Conservation (phyloP, 495 filamentous ascomycete species). For the Aspergillus incahuasiensis region DNA sequence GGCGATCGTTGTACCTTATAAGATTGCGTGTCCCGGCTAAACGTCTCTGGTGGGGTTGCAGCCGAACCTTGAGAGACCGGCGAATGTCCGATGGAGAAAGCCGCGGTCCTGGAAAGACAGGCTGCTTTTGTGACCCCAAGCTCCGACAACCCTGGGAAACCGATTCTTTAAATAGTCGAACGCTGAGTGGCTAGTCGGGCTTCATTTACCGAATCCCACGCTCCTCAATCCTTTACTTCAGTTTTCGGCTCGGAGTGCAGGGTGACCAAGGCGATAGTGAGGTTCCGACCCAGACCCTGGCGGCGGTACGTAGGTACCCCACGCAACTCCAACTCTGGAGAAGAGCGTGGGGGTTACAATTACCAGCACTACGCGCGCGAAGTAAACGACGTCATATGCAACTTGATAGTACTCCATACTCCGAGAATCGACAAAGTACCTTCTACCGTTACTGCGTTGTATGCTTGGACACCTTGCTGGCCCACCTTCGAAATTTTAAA, state of each 20-base stretch:
- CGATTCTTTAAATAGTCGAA: slow-evolving; percentile 9
- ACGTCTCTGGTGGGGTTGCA: neutral
- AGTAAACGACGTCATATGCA: no score
- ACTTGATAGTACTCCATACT: no score
- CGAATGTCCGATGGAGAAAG: slow-evolving; percentile 12
- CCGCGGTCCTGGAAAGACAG: slow-evolving; percentile 3
- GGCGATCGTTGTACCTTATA: slow-evolving; percentile 1
- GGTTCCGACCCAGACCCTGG: slow-evolving; percentile 3
- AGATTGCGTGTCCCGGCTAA: neutral
- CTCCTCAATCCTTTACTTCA: slow-evolving; percentile 4
- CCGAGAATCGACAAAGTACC: no score
- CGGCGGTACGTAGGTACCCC: slow-evolving; percentile 12
- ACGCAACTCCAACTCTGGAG: slow-evolving; percentile 17
- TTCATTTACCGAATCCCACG: slow-evolving; percentile 7
- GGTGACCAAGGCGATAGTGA: neutral
- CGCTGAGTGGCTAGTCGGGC: neutral
- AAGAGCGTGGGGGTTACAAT: slow-evolving; percentile 13
- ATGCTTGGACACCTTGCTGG: no score
- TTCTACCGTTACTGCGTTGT: no score
- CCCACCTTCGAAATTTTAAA: no score
- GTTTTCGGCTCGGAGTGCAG: slow-evolving; percentile 16
- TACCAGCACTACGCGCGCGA: neutral
- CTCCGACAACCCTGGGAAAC: neutral
- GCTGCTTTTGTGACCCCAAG: neutral
- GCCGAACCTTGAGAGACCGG: slow-evolving; percentile 9